phyloP scores from a whole-genome alignment of 192 early-diverging fungal genomes.

The Gonapodya prolifera region DNA sequence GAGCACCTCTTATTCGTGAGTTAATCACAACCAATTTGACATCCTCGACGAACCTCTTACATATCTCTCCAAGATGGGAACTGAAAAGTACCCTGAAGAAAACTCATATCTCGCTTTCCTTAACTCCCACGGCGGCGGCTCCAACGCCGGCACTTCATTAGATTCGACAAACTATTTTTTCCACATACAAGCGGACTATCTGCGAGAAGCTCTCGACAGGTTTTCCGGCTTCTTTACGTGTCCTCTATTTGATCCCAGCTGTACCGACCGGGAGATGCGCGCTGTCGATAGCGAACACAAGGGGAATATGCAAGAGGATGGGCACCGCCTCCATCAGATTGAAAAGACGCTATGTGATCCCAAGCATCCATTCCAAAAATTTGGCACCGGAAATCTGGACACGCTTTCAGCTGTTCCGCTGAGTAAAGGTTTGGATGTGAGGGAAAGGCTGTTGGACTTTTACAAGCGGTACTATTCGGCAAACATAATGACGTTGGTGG shows the following conservation, averaged over 20 bases:
- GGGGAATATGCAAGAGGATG: conserved; percentile 80
- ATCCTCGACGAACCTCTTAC: no score
- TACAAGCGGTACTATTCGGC: conserved; percentile 82
- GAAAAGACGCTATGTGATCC: conserved; percentile 65
- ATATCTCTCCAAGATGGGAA: no score
- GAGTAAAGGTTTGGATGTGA: conserved; percentile 66
- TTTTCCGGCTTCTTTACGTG: conserved; percentile 89
- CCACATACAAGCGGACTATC: conserved; percentile 46
- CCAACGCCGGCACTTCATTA: conserved; percentile 64
- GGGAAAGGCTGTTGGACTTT: conserved; percentile 73
- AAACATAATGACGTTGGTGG: conserved; percentile 89
- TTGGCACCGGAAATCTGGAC: conserved; percentile 62
- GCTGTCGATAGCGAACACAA: conserved; percentile 91
- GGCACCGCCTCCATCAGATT: conserved; percentile 79
- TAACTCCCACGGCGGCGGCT: conserved; percentile 56
- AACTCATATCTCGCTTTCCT: conserved; percentile 69
- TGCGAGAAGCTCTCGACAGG: conserved; percentile 54
- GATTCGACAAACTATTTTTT: conserved; percentile 84
- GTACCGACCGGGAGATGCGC: conserved; percentile 81
- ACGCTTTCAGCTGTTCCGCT: no score
- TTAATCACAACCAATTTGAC: background rate
- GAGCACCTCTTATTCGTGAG: conserved; percentile 65
- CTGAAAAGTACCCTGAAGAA: conserved; percentile 60
- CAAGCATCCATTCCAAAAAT: conserved; percentile 71
- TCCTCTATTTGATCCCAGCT: conserved; percentile 73